Conservation (phyloP, 208 protist genomes). For the Tritrichomonas foetus region DNA sequence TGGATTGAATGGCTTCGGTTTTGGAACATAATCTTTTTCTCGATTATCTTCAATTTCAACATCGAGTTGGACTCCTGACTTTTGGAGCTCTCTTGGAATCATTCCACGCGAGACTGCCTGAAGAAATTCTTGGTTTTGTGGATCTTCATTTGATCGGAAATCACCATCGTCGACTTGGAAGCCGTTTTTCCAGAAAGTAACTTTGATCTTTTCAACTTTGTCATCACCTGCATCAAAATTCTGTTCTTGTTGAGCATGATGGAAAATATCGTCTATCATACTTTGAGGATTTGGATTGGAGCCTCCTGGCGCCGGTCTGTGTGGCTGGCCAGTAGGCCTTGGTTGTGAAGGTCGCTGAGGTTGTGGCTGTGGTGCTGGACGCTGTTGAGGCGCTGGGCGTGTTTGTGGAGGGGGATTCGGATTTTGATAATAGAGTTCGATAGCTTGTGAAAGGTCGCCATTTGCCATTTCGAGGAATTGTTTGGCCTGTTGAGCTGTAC, state of each 20-base stretch:
- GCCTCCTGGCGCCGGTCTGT: background rate
- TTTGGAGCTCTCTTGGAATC: background rate
- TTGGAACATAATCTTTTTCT: background rate
- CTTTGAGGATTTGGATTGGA: background rate
- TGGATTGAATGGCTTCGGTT: background rate
- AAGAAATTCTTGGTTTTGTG: background rate
- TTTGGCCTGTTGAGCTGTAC: background rate
- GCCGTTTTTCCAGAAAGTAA: constrained; percentile 12
- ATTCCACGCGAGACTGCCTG: background rate
- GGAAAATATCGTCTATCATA: background rate
- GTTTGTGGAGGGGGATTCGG: background rate
- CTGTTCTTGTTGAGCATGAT: background rate
- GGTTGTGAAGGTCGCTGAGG: background rate
- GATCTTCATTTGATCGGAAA: background rate
- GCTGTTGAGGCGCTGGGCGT: background rate
- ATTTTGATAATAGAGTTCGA: background rate
- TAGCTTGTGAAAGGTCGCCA: background rate
- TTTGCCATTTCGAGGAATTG: background rate
- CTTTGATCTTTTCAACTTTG: background rate
- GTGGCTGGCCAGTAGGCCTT: background rate
- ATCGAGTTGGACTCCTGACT: background rate
- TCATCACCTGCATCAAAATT: background rate
- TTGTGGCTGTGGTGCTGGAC: background rate
- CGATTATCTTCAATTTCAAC: constrained; percentile 30
- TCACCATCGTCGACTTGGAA: constrained; percentile 25